Evolutionary conservation across 2,329 filamentous ascomycete species (phyloP).

Genomic region (Chaetomiaceae sp.): DNA sequence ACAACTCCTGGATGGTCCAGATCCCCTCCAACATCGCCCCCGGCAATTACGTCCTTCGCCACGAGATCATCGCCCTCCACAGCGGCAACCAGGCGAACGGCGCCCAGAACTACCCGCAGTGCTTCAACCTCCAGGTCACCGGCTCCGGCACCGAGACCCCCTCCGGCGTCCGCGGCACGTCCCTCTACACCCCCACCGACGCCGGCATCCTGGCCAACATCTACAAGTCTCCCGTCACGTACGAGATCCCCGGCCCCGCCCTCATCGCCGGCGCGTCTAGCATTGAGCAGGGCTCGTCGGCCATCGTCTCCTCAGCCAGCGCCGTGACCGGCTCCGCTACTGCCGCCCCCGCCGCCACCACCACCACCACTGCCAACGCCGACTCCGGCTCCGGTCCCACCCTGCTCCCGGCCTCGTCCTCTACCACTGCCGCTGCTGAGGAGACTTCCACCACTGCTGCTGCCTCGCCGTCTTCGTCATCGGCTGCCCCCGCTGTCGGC

Average conservation of each 20-base stretch:
- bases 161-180: conserved; percentile 26
- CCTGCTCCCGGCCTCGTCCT: not conserved
- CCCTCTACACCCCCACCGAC: conserved; percentile 26
- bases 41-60: conserved; percentile 42
- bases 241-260: conserved; percentile 3
- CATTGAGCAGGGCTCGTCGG: conserved; percentile 16
- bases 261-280: conserved; percentile 21
- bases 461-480: not conserved
- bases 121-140: conserved; percentile 42
- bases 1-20: conserved; percentile 41
- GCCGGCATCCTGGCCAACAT: conserved; percentile 27
- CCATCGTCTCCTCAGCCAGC: conserved; percentile 20
- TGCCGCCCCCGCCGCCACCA: conserved; percentile 3
- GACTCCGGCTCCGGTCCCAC: not conserved
- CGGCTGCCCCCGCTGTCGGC: not conserved
- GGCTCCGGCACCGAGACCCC: conserved; percentile 34
- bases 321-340: conserved; percentile 23
- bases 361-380: conserved; percentile 1
- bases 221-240: conserved; percentile 21
- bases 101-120: conserved; percentile 47
- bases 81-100: conserved; percentile 36
- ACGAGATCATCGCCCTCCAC: conserved; percentile 48
- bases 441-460: not conserved
- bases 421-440: not conserved
- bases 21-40: conserved; percentile 36